Evolutionary conservation across 371 early-diverging fungal species (phyloP), one percentile per base, ranked within the genome.

Genomic region (Basidiobolus meristosporus): DNA sequence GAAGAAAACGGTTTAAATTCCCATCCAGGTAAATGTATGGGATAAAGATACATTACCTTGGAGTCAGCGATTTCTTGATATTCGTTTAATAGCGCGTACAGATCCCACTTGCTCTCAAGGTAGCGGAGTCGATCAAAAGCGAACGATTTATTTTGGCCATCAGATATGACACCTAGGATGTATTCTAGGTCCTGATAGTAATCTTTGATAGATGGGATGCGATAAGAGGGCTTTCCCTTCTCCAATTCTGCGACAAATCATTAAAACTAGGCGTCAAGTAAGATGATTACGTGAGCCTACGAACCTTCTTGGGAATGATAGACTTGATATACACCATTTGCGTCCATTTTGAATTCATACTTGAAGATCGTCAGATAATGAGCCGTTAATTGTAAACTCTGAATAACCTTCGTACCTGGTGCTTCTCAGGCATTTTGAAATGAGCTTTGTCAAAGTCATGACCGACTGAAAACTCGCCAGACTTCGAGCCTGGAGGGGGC

Each of bases 131-230:
- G 66, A 33, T 90, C 70, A 53, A 77, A 98, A 0, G 95, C 90
- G 65, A 90, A 92, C 35, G 81, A 78, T 57, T 96, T 98, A 38
- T 87, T 70, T 1, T 98, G 98, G 0, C 98, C 96, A 53, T 98
- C 90, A 28, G 84, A 77, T 23, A 91, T 82, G 1, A 77, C 59
- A 15, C 62, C 63, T n/a, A 87, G 57, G 32, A 98, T 68, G 48
- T 56, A 86, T 31, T 96, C 90, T 32, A 86, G 57, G 41, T 98
- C 96, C 44, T 60, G 52, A 54, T 71, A 96, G 55, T 85, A 97
- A 38, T 97, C 89, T 47, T 71, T 77, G 36, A 81, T 68, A 19
- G 63, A 53, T n/a, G 89, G 85, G 6, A 87, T 70, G 2, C 50
- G 44, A 38, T 60, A 71, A 7, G 70, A 38, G 14, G 63, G 62